Evolutionary conservation across 352 stramenopile genomes (phyloP).

Genomic region (Pythium rhizo-oryzae): DNA sequence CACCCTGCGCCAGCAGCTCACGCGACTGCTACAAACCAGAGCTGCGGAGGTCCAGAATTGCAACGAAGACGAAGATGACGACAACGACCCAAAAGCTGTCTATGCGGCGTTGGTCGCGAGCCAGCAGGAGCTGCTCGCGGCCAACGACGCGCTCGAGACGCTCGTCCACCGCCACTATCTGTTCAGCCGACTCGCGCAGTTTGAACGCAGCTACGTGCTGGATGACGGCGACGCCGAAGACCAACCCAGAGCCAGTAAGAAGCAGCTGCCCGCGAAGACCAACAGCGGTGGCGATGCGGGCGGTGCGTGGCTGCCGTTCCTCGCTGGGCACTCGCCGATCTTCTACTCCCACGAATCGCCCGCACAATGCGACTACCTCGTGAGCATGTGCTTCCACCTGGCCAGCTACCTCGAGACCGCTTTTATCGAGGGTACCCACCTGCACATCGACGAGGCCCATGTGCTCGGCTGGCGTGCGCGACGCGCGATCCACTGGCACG

Average conservation of each 20-base stretch:
- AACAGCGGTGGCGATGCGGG: neutral
- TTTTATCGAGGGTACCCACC: neutral
- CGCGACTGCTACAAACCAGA: neutral
- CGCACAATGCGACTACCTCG: slow-evolving; percentile 1
- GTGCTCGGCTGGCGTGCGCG: slow-evolving; percentile 6
- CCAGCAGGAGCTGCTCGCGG: slow-evolving; percentile 1
- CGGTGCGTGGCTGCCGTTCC: neutral
- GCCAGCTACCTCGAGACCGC: neutral
- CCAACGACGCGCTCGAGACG: slow-evolving; percentile 8
- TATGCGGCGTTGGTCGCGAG: slow-evolving; percentile 6
- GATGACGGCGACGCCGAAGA: neutral
- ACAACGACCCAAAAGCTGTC: neutral
- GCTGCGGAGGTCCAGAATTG: too few relatives aligned
- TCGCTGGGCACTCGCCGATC: neutral
- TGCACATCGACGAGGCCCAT: slow-evolving; percentile 9
- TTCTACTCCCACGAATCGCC: slow-evolving; percentile 1
- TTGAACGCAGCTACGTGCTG: slow-evolving; percentile 6
- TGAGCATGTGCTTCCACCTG: slow-evolving; percentile 14
- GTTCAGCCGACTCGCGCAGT: slow-evolving; percentile 11
- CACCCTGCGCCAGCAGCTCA: slow-evolving; percentile 3
- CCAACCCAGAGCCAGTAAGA: neutral
- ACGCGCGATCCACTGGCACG: slow-evolving; percentile 12
- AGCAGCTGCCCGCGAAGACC: neutral
- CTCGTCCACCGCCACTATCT: slow-evolving; percentile 13
- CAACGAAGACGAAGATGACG: neutral